phyloP scores from a whole-genome alignment of 306 rosid species.

The Psophocarpus tetragonolobus region DNA sequence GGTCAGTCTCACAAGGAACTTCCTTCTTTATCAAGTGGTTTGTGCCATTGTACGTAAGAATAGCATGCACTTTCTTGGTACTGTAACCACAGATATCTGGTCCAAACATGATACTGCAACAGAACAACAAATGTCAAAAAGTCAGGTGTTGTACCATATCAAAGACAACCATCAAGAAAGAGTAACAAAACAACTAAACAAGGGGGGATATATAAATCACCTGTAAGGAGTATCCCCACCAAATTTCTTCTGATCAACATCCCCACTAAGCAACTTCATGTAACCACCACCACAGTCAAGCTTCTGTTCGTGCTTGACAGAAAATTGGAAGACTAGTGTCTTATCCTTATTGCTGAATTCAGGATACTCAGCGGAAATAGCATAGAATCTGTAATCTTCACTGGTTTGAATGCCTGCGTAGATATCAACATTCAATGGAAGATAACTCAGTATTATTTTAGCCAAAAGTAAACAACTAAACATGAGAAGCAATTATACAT shows the following conservation, averaged over 20 bases:
- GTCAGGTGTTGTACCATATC: constrained; percentile 20
- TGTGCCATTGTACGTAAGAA: constrained; percentile 73
- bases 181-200: not conserved
- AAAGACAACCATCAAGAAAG: not conserved
- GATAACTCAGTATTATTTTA: not conserved
- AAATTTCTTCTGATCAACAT: constrained; percentile 92
- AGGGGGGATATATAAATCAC: constrained; percentile 38
- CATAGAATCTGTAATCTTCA: constrained; percentile 92
- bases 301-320: constrained; percentile 97
- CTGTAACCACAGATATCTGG: constrained; percentile 99
- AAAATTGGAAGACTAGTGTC: constrained; percentile 85
- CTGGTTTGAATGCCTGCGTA: constrained; percentile 91
- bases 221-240: constrained; percentile 99
- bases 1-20: constrained; percentile 98
- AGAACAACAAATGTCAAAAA: constrained; percentile 11
- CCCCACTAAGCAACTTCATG: constrained; percentile 90
- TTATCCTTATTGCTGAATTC: constrained; percentile 95
- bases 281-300: constrained; percentile 99
- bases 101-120: constrained; percentile 95
- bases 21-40: constrained; percentile 98
- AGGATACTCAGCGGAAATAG: constrained; percentile 95
- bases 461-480: not conserved
- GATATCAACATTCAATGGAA: constrained; percentile 31
- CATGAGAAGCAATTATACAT: not conserved
- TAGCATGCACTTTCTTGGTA: constrained; percentile 99